Percentiles rank a stretch among this genome's conserved stretches.
Evolutionary conservation across 371 early-diverging fungal genomes (phyloP).

Genomic region (Fennellomyces sp.): DNA sequence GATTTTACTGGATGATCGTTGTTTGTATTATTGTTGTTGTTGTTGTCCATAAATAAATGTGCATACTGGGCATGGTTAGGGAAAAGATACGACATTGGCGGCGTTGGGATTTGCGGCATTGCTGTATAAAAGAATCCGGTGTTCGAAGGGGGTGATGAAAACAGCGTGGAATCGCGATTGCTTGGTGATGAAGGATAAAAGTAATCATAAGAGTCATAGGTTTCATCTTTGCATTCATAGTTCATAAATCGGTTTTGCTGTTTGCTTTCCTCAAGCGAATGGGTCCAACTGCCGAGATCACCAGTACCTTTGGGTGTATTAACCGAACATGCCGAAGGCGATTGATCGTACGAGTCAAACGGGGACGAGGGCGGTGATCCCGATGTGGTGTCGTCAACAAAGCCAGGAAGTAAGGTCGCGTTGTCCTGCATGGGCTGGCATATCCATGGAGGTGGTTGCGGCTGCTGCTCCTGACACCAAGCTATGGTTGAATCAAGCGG

Average conservation of each 20-base stretch:
- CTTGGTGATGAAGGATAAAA: background rate
- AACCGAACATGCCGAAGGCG: conserved; percentile 3
- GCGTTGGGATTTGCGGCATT: background rate
- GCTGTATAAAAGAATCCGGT: background rate
- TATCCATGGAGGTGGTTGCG: background rate
- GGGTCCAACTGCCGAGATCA: background rate
- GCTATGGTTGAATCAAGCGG: no score
- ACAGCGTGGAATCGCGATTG: background rate
- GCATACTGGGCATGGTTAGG: background rate
- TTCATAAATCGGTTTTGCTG: background rate
- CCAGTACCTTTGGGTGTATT: background rate
- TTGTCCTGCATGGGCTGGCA: background rate
- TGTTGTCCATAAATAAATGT: background rate
- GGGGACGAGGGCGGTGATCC: background rate
- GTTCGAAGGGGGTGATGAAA: background rate
- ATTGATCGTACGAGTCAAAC: background rate
- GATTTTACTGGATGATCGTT: background rate
- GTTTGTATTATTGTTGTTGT: background rate
- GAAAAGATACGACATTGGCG: background rate
- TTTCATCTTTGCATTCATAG: background rate
- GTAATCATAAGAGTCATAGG: conserved; percentile 2
- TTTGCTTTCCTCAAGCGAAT: background rate
- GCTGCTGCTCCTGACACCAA: background rate
- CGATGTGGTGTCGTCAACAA: background rate
- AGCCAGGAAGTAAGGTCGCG: background rate